Evolutionary conservation across 2,329 filamentous ascomycete genomes (phyloP).

Genomic region (Ascochyta clinopodiicola): DNA sequence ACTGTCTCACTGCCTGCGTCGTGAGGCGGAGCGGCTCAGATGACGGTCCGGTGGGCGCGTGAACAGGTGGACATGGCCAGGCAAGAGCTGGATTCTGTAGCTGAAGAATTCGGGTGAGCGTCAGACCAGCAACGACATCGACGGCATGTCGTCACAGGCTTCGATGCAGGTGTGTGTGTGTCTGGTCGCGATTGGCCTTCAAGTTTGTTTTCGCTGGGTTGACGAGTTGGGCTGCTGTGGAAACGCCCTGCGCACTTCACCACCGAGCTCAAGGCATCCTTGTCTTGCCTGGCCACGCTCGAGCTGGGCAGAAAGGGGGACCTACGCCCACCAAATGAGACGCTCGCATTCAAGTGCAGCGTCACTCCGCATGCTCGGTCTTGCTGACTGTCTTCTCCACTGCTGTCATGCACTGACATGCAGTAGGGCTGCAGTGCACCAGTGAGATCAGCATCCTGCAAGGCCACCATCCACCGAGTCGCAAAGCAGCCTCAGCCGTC

Average conservation of each 20-base stretch:
- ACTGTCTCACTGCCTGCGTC: slow-evolving; percentile 32
- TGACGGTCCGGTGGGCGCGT: slow-evolving; percentile 36
- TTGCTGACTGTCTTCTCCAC: neutral
- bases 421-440: slow-evolving; percentile 9
- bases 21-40: slow-evolving; percentile 45
- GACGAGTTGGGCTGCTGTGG: slow-evolving; percentile 15
- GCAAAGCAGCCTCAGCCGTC: neutral
- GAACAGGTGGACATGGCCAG: slow-evolving; percentile 35
- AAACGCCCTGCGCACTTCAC: slow-evolving; percentile 11
- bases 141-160: slow-evolving; percentile 16
- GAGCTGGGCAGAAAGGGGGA: neutral
- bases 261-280: slow-evolving; percentile 10
- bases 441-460: slow-evolving; percentile 15
- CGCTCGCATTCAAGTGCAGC: neutral
- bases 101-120: slow-evolving; percentile 4
- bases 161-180: slow-evolving; percentile 14
- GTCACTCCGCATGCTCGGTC: neutral
- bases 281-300: neutral
- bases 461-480: neutral
- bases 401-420: neutral
- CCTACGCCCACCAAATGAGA: neutral
- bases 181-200: slow-evolving; percentile 12
- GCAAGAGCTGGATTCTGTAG: slow-evolving; percentile 1
- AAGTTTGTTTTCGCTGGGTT: slow-evolving; percentile 13
- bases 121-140: slow-evolving; percentile 7